Conservation (phyloP, 306 rosid species). For the Trichosanthes truncata region DNA sequence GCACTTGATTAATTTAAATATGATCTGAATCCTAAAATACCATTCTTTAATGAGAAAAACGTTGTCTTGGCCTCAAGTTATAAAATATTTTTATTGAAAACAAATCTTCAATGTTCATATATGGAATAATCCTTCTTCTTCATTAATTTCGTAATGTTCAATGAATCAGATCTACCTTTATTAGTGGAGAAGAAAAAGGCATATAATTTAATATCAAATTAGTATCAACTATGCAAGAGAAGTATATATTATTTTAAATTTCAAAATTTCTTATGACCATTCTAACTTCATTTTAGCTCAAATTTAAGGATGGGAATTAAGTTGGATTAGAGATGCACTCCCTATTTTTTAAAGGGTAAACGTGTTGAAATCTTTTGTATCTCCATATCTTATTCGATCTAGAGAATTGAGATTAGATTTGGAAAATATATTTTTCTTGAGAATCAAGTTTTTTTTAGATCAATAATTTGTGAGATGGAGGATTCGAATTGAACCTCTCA, state of each 20-base stretch:
- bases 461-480: too few relatives aligned
- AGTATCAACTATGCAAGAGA: neutral
- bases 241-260: neutral
- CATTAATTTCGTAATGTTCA: neutral
- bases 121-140: neutral
- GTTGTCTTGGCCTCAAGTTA: too few relatives aligned
- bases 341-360: neutral
- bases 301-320: neutral
- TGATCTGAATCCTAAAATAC: neutral
- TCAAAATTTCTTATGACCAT: neutral
- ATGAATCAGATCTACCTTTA: neutral
- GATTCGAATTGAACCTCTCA: too few relatives aligned
- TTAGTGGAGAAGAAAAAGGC: neutral
- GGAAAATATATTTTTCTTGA: neutral
- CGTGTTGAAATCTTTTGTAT: neutral
- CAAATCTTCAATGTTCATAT: neutral
- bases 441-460: neutral
- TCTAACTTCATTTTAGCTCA: neutral
- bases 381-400: neutral
- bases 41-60: too few relatives aligned
- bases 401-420: neutral
- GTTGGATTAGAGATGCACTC: neutral
- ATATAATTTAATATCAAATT: neutral
- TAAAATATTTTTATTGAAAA: too few relatives aligned
- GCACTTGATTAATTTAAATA: too few relatives aligned